A percentile compares a stretch with the other conserved stretches of the same genome.
These are phyloP conservation scores for Volutella citrinella DNA, from an alignment of 2,329 filamentous ascomycete species.

Conservation along the genomic window DNA sequence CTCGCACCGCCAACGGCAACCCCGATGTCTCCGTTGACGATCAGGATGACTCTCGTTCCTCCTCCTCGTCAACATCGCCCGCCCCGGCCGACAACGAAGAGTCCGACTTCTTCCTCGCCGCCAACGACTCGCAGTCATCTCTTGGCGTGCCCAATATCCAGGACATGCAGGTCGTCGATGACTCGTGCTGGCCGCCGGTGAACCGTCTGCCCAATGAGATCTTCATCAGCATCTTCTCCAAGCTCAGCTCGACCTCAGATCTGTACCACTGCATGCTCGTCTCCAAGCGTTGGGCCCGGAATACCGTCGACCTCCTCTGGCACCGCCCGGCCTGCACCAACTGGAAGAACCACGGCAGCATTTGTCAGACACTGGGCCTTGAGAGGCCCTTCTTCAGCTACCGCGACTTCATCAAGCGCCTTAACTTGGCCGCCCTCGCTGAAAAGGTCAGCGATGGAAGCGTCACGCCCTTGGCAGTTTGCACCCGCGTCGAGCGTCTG, in stretches of 20 bases:
- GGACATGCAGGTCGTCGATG: slow-evolving; percentile 68
- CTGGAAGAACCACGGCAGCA: slow-evolving; percentile 76
- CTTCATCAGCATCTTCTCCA: slow-evolving; percentile 87
- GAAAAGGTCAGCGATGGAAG: slow-evolving; percentile 83
- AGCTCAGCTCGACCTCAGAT: slow-evolving; percentile 72
- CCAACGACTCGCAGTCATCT: slow-evolving; percentile 92
- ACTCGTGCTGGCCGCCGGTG: slow-evolving; percentile 72
- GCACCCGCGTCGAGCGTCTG: slow-evolving; percentile 87
- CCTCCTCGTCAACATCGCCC: slow-evolving; percentile 72
- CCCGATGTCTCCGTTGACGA: too few species aligned
- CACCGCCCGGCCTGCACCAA: slow-evolving; percentile 87
- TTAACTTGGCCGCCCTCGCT: slow-evolving; percentile 82
- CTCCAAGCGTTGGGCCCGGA: slow-evolving; percentile 90
- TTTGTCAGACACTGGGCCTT: slow-evolving; percentile 74
- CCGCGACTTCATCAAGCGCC: slow-evolving; percentile 81
- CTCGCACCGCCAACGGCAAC: slow-evolving; percentile 18
- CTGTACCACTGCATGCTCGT: slow-evolving; percentile 88
- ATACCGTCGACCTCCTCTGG: slow-evolving; percentile 91
- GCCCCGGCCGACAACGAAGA: slow-evolving; percentile 80
- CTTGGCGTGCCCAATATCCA: slow-evolving; percentile 76
- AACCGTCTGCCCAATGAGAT: slow-evolving; percentile 89
- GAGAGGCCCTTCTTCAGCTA: slow-evolving; percentile 83
- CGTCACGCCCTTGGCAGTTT: slow-evolving; percentile 74
- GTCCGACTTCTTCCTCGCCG: slow-evolving; percentile 85
- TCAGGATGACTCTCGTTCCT: slow-evolving; percentile 54